A percentile compares a stretch with the other conserved stretches of the same genome.
Conservation (phyloP, 176 grass and related monocot species). For the Neostapfia colusana region DNA sequence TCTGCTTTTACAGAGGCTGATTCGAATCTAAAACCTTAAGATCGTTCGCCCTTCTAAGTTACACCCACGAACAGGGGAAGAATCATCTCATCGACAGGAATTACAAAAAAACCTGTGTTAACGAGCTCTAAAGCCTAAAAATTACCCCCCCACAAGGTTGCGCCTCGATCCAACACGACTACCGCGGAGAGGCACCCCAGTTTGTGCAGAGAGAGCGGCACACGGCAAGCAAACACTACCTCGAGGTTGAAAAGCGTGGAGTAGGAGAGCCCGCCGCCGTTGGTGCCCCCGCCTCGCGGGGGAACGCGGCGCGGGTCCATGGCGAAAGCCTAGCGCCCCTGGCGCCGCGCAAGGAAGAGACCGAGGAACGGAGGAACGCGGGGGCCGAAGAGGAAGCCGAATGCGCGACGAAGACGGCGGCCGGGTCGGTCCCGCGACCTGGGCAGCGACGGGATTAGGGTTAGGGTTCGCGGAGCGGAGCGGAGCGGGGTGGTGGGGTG, state of each 20-base stretch:
- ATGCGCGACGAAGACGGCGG: background rate
- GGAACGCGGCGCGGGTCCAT: conserved; percentile 78
- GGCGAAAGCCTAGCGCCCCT: conserved; percentile 48
- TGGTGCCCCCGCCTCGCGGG: conserved; percentile 53
- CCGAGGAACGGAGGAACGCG: background rate
- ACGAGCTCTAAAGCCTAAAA: conserved; percentile 7
- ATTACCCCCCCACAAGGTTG: background rate
- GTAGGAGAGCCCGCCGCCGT: conserved; percentile 67
- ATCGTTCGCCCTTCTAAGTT: too few species aligned
- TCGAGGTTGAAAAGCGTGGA: conserved; percentile 90
- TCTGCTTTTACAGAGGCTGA: too few species aligned
- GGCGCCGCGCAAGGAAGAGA: conserved; percentile 10
- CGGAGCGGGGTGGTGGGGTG: conserved; percentile 37
- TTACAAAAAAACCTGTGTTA: conserved; percentile 9
- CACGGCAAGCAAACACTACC: conserved; percentile 34
- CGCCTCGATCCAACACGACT: background rate
- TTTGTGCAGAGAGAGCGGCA: background rate
- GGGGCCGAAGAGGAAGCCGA: background rate
- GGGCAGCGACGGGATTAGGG: conserved; percentile 47
- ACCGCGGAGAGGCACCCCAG: background rate
- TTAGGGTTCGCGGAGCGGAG: conserved; percentile 52
- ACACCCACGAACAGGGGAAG: background rate
- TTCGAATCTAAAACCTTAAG: too few species aligned
- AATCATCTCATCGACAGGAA: background rate
- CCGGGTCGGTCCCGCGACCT: background rate